A percentile compares a stretch with the other conserved stretches of the same genome.
These are phyloP conservation scores for Yamadazyma triangularis DNA, from an alignment of 1,139 yeast genomes.

Conservation along the genomic window DNA sequence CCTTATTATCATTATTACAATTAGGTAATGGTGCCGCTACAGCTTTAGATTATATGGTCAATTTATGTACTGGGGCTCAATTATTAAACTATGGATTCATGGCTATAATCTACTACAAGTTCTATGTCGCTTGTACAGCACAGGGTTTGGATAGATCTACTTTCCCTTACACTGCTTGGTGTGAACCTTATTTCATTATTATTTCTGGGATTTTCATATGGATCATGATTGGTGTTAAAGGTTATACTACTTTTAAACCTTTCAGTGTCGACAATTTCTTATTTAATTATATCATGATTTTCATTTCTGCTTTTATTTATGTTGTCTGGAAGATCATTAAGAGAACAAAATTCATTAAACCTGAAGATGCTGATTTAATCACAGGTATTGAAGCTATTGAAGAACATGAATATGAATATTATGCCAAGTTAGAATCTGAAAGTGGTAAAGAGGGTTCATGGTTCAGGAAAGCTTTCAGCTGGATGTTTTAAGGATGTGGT, in stretches of 20 bases:
- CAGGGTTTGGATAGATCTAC: constrained; percentile 63
- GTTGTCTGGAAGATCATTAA: constrained; percentile 29
- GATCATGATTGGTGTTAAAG: constrained; percentile 35
- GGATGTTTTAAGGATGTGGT: constrained; percentile 9
- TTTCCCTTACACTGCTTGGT: constrained; percentile 72
- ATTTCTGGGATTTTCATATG: constrained; percentile 32
- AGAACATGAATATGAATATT: constrained; percentile 40
- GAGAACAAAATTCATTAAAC: constrained; percentile 22
- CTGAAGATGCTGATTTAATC: constrained; percentile 30
- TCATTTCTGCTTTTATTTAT: constrained; percentile 22
- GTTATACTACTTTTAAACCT: constrained; percentile 37
- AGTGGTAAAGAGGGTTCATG: constrained; percentile 4
- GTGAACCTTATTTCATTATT: constrained; percentile 72
- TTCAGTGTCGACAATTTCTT: constrained; percentile 34
- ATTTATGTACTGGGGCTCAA: constrained; percentile 76
- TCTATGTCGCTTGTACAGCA: constrained; percentile 56
- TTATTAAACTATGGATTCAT: constrained; percentile 67
- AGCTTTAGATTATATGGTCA: constrained; percentile 72
- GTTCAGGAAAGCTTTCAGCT: constrained; percentile 6
- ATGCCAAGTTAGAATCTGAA: constrained; percentile 21
- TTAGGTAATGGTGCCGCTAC: constrained; percentile 54
- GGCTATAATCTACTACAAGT: constrained; percentile 53
- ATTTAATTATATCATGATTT: constrained; percentile 38
- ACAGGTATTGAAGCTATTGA: constrained; percentile 38
- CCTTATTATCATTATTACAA: constrained; percentile 56